Evolutionary conservation across 2,329 filamentous ascomycete species (phyloP), one percentile per base, ranked within the genome.

Genomic region (Phoma sp.): DNA sequence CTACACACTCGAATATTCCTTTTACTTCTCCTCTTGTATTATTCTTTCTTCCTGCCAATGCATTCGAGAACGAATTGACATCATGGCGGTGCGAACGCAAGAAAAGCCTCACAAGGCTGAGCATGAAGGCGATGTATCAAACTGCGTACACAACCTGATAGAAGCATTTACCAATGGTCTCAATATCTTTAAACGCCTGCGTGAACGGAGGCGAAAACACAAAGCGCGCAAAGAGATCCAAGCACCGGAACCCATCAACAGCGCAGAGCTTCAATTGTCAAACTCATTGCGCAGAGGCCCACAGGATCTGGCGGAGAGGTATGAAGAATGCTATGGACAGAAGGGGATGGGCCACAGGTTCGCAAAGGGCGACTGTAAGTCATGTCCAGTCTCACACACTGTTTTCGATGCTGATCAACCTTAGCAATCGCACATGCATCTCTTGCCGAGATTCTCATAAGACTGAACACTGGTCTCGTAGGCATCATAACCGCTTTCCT

Each of bases 401-500:
- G 9, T 34, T 15, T 7, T 18, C 9, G 2, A 38, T 28, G 21
- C 37, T 49, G 25, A 53, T 23, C 12, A 21, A 26, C 25, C 45
- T 46, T 51, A 80, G 78, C 75, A 38, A 76, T 76, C 47, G 78
- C 78, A 14, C 77, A 79, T 53, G 74, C 74, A 3, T 76, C 74
- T n/a, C 76, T 81, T 17, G 75, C 77, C 10, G 76, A 77, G 55
- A 77, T 78, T 15, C 59, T 81, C 20, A 72, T 80, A 51, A 78
- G 73, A 56, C 66, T 81, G 23, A 81, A 81, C 56, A 77, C 77
- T 15, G 78, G 79, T 32, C 74, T 81, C 5, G 77, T 81, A 7
- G 64, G 66, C 50, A 79, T 81, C 60, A 80, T 81, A 46, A 68
- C 76, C 17, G 65, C 76, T 2, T 80, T 80, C 49, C 59, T 80